Evolutionary conservation across 441 rosid species (phyloP).

Genomic region (Populus trichocarpa): DNA sequence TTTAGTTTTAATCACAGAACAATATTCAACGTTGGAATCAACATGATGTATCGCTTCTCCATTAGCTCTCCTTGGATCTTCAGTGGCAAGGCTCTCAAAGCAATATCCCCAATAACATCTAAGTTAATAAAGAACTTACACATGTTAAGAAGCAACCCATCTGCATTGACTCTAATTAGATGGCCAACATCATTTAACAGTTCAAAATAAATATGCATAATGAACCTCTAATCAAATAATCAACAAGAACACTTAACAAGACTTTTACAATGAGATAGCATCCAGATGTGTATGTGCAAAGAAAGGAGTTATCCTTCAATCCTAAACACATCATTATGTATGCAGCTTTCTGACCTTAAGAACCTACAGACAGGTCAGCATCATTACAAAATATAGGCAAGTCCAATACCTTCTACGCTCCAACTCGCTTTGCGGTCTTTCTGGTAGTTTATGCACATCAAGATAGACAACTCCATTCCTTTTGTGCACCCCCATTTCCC

Average conservation of each 20-base stretch:
- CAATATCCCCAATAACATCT: constrained; percentile 99
- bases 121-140: constrained; percentile 11
- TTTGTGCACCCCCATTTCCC: constrained; percentile 99
- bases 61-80: constrained; percentile 73
- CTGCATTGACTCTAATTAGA: neutral
- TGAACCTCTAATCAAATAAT: neutral
- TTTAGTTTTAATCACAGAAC: constrained; percentile 87
- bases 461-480: constrained; percentile 91
- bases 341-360: neutral
- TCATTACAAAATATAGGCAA: neutral
- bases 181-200: neutral
- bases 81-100: constrained; percentile 94
- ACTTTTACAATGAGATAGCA: neutral
- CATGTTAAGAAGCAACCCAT: neutral
- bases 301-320: neutral
- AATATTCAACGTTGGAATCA: constrained; percentile 87
- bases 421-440: constrained; percentile 75
- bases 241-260: neutral
- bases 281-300: neutral
- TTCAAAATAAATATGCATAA: neutral
- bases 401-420: constrained; percentile 72
- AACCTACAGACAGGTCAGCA: neutral
- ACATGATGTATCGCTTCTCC: constrained; percentile 81
- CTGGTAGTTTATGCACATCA: constrained; percentile 92
- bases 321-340: neutral